phyloP scores from a whole-genome alignment of 2,329 filamentous ascomycete genomes.

The Elsinoe batatas region DNA sequence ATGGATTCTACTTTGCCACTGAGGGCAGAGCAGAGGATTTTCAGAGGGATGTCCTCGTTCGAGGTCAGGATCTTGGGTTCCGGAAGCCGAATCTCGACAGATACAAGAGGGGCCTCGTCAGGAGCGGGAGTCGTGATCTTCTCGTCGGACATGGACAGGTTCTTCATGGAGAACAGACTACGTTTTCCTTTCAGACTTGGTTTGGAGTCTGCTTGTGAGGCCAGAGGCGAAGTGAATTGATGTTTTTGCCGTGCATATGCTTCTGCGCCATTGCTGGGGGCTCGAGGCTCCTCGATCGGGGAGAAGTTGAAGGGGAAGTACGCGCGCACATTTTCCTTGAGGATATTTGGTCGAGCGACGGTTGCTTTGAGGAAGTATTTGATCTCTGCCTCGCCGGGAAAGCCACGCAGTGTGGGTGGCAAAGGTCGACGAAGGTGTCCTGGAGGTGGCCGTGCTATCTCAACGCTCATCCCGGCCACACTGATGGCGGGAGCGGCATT shows the following conservation, averaged over 20 bases:
- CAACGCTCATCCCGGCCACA: constrained; percentile 33
- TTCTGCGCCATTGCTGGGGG: constrained; percentile 58
- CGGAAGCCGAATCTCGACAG: constrained; percentile 74
- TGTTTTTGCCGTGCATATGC: constrained; percentile 70
- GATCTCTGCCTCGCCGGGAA: constrained; percentile 79
- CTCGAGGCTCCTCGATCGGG: constrained; percentile 81
- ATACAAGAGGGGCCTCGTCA: constrained; percentile 47
- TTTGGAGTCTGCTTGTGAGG: constrained; percentile 11
- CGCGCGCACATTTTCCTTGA: constrained; percentile 76
- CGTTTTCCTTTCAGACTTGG: constrained; percentile 22
- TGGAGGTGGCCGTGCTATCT: constrained; percentile 37
- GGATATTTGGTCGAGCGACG: constrained; percentile 74
- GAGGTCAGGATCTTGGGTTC: constrained; percentile 83
- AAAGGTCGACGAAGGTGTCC: constrained; percentile 75
- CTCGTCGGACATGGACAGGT: constrained; percentile 8
- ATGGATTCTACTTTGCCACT: constrained; percentile 59
- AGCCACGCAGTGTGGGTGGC: constrained; percentile 79
- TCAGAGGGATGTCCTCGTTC: constrained; percentile 72
- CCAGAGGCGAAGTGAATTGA: constrained; percentile 39
- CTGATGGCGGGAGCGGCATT: constrained; percentile 34
- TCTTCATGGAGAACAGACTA: constrained; percentile 15
- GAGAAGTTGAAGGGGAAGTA: constrained; percentile 67
- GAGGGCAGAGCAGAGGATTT: constrained; percentile 69
- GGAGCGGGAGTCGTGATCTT: constrained; percentile 18
- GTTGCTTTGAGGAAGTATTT: constrained; percentile 95